phyloP scores from a whole-genome alignment of 257 asterid genomes.

The Solanum chiquidenum region DNA sequence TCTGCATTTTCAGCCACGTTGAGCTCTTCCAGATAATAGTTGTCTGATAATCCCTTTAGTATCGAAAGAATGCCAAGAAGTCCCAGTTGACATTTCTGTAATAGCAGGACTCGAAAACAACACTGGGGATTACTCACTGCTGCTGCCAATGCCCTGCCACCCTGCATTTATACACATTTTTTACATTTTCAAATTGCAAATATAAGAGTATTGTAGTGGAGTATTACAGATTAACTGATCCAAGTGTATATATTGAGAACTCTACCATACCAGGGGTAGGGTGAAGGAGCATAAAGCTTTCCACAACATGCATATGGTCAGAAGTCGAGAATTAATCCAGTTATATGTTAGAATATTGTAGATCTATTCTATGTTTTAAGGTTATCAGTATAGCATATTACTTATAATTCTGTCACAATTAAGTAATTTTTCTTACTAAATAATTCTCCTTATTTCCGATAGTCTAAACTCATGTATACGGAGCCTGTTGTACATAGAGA shows the following conservation, averaged over 20 bases:
- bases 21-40: slow-evolving; percentile 64
- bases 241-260: background rate
- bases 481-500: background rate
- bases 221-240: background rate
- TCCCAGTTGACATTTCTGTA: slow-evolving; percentile 66
- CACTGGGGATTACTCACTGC: slow-evolving; percentile 46
- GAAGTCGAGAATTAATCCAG: background rate
- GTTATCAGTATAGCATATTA: background rate
- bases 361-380: background rate
- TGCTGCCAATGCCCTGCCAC: slow-evolving; percentile 54
- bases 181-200: slow-evolving; percentile 11
- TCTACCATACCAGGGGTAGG: background rate
- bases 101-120: slow-evolving; percentile 45
- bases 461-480: background rate
- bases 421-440: background rate
- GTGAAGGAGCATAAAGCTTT: background rate
- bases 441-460: background rate
- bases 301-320: background rate
- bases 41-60: slow-evolving; percentile 47
- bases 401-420: background rate
- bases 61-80: slow-evolving; percentile 38
- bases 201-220: background rate
- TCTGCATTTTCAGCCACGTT: slow-evolving; percentile 61
- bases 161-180: slow-evolving; percentile 36
- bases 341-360: background rate